phyloP scores from a whole-genome alignment of 2,329 filamentous ascomycete genomes.

The Xylariaceae sp. region DNA sequence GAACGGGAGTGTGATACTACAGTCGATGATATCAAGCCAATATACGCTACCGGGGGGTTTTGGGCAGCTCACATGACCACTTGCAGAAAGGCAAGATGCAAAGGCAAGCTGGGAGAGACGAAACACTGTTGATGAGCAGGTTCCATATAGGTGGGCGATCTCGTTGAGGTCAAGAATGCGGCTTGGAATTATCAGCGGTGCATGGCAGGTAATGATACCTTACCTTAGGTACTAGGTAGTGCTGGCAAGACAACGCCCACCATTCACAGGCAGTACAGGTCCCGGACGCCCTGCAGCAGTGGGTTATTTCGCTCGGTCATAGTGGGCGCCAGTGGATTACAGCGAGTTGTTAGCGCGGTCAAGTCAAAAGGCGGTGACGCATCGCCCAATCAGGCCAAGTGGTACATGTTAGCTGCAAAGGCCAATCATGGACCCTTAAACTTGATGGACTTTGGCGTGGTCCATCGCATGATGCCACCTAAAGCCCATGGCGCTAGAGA shows the following conservation, averaged over 20 bases:
- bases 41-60: no score
- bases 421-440: conserved; percentile 38
- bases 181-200: conserved; percentile 32
- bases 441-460: conserved; percentile 12
- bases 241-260: conserved; percentile 26
- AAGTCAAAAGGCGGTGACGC: conserved; percentile 41
- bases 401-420: conserved; percentile 3
- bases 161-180: conserved; percentile 20
- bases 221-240: conserved; percentile 7
- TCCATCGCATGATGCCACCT: conserved; percentile 19
- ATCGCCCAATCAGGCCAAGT: conserved; percentile 26
- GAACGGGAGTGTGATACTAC: background rate
- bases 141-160: no score
- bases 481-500: background rate
- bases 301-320: conserved; percentile 26
- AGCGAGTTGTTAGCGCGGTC: conserved; percentile 16
- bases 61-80: conserved; percentile 10
- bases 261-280: conserved; percentile 17
- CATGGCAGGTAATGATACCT: no score
- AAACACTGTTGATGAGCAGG: no score
- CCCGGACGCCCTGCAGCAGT: conserved; percentile 12
- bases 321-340: conserved; percentile 23
- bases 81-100: conserved; percentile 8
- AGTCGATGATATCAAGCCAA: no score
- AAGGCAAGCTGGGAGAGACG: no score